Evolutionary conservation across 1,139 yeast genomes (phyloP), one percentile per base, ranked within the genome.

Genomic region (Waltiozyma sp.): DNA sequence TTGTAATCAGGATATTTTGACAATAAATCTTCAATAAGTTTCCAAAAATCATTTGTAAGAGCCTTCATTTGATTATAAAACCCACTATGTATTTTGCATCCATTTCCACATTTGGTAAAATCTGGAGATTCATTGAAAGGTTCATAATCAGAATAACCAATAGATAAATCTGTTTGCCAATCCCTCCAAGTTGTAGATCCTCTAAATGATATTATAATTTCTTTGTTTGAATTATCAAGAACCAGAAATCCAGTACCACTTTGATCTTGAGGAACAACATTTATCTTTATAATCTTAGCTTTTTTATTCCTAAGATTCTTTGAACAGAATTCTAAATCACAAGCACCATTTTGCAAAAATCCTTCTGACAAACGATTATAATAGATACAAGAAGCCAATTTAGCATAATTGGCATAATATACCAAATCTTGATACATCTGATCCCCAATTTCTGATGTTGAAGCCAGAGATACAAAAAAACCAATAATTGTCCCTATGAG

Each of bases 81-180:
- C 0, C 91, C 91, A 41, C 65, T 61, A 57, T 82, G 89, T 8
- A 78, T 75, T 39, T 59, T 60, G 54, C 91, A 81, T 5, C 63
- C 66, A 9, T 58, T 52, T 31, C 34, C 34, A 55, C 86, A 77
- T 21, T 23, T 15, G 1, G 46, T 44, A n/a, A 21, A 18, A 6
- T 33, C 18, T 2, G 23, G 28, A 18, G 21, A 18, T 11, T 44
- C 23, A 10, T 40, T 34, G 2, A 47, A 61, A 24, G 44, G 62
- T 19, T 38, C 37, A 37, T 50, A 51, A 3, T 49, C 47, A 10
- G 41, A 42, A 4, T 33, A 40, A 1, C 38, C 4, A 33, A 53
- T 42, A 34, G 44, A 68, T 41, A 77, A 61, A 60, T 80, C 79
- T 41, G 75, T 68, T 19, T 69, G 48, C 81, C 85, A 74, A 51